Percentiles rank a stretch among this genome's conserved stretches.
Conservation (phyloP, 2,329 filamentous ascomycete genomes). For the Colletotrichum echinochloae region DNA sequence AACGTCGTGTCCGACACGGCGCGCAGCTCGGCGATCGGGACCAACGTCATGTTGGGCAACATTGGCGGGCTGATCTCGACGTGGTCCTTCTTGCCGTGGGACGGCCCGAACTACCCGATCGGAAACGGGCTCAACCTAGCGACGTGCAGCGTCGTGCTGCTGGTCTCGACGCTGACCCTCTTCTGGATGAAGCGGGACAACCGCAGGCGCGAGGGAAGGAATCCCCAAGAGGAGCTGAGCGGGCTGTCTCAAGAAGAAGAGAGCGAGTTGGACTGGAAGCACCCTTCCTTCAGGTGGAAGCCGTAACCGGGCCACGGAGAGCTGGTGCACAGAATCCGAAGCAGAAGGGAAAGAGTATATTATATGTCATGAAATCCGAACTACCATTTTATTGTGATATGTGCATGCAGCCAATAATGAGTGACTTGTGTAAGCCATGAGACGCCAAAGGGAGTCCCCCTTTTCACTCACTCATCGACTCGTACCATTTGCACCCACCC, state of each 20-base stretch:
- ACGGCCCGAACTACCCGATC: conserved; percentile 74
- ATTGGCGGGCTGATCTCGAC: conserved; percentile 57
- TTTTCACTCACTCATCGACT: no score
- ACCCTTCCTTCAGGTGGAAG: conserved; percentile 73
- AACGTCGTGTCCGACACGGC: conserved; percentile 76
- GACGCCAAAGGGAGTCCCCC: no score
- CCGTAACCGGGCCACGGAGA: conserved; percentile 36
- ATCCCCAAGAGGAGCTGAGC: conserved; percentile 59
- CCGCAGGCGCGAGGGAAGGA: conserved; percentile 44
- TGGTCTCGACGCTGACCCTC: conserved; percentile 62
- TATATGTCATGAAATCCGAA: not conserved
- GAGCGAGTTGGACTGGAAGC: conserved; percentile 73
- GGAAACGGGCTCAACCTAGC: conserved; percentile 79
- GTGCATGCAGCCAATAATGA: not conserved
- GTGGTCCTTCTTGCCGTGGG: conserved; percentile 72
- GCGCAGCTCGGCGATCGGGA: conserved; percentile 70
- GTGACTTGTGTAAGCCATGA: no score
- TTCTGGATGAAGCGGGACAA: conserved; percentile 75
- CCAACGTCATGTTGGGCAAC: conserved; percentile 73
- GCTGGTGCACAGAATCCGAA: not conserved
- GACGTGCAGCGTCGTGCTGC: conserved; percentile 66
- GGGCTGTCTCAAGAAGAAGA: conserved; percentile 65
- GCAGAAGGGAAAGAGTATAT: not conserved
- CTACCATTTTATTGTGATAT: not conserved
- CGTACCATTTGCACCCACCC: no score